phyloP scores from a whole-genome alignment of 2,329 filamentous ascomycete genomes.

The Furcasterigmium sp. region DNA sequence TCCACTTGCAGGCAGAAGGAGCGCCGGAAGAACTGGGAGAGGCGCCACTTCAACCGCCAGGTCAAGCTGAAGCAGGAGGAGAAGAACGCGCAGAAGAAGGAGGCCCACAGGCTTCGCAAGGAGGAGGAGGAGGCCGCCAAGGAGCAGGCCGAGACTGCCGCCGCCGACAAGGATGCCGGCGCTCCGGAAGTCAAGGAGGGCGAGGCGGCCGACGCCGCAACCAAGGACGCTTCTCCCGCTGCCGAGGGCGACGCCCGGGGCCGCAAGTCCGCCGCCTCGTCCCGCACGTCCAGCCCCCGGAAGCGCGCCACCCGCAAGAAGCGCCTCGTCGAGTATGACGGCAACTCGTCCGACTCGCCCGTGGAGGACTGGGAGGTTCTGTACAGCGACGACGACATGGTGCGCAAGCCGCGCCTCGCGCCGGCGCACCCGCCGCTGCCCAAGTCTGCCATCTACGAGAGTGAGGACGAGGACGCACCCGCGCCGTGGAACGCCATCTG shows the following conservation, averaged over 20 bases:
- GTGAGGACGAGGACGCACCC: constrained; percentile 50
- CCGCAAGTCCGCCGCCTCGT: constrained; percentile 1
- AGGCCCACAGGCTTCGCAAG: constrained; percentile 7
- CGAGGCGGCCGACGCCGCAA: constrained; percentile 8
- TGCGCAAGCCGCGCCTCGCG: constrained; percentile 40
- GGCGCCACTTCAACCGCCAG: constrained; percentile 36
- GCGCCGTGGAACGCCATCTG: constrained; percentile 60
- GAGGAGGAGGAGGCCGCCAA: constrained; percentile 15
- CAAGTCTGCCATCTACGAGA: constrained; percentile 36
- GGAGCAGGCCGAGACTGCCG: constrained; percentile 10
- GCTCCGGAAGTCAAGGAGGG: constrained; percentile 21
- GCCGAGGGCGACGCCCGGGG: constrained; percentile 1
- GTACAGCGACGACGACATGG: constrained; percentile 54
- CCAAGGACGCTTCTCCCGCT: constrained; percentile 29
- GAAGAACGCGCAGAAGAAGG: constrained; percentile 30
- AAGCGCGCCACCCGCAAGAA: constrained; percentile 19
- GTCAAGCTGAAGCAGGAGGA: constrained; percentile 34
- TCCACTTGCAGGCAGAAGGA: constrained; percentile 39
- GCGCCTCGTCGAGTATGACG: constrained; percentile 32
- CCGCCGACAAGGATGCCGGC: constrained; percentile 12
- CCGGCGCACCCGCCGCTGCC: constrained; percentile 26
- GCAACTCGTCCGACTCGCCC: constrained; percentile 55
- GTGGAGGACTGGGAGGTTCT: constrained; percentile 55
- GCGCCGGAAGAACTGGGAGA: constrained; percentile 44
- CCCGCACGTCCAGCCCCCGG: constrained; percentile 3